phyloP scores from a whole-genome alignment of 148 eudicot species.

The Chenopodium quinoa region DNA sequence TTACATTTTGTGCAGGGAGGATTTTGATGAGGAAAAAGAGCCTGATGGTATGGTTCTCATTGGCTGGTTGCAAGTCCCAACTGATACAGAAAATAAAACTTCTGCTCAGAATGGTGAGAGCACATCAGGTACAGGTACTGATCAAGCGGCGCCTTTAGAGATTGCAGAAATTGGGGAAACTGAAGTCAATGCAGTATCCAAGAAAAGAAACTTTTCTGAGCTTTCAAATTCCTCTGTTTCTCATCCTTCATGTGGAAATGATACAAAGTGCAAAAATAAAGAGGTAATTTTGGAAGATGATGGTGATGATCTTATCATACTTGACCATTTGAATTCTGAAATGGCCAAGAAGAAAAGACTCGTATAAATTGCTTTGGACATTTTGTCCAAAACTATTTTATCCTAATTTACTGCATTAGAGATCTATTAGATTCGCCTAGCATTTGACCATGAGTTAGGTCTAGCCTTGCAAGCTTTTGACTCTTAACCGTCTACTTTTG shows the following conservation, averaged over 20 bases:
- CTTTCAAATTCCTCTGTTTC: constrained; percentile 28
- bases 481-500: constrained; percentile 20
- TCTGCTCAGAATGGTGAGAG: constrained; percentile 53
- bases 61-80: constrained; percentile 68
- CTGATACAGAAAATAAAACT: constrained; percentile 40
- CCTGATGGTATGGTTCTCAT: constrained; percentile 94
- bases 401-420: constrained; percentile 15
- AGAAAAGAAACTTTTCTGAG: constrained; percentile 70
- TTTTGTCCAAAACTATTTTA: constrained; percentile 16
- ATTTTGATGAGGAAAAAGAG: constrained; percentile 95
- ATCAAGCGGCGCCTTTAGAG: constrained; percentile 31
- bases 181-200: constrained; percentile 36
- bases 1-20: constrained; percentile 52
- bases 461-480: constrained; percentile 10
- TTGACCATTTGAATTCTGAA: constrained; percentile 48
- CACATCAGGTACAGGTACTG: constrained; percentile 33
- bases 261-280: constrained; percentile 35
- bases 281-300: constrained; percentile 42
- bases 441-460: constrained; percentile 14
- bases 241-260: constrained; percentile 18
- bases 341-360: constrained; percentile 48
- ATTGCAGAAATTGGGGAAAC: constrained; percentile 36
- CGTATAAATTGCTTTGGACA: constrained; percentile 28
- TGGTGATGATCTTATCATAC: constrained; percentile 49
- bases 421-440: constrained; percentile 22